These are phyloP conservation scores for Kuraishia piskuri DNA, from an alignment of 805 yeast species.

Conservation along the genomic window DNA sequence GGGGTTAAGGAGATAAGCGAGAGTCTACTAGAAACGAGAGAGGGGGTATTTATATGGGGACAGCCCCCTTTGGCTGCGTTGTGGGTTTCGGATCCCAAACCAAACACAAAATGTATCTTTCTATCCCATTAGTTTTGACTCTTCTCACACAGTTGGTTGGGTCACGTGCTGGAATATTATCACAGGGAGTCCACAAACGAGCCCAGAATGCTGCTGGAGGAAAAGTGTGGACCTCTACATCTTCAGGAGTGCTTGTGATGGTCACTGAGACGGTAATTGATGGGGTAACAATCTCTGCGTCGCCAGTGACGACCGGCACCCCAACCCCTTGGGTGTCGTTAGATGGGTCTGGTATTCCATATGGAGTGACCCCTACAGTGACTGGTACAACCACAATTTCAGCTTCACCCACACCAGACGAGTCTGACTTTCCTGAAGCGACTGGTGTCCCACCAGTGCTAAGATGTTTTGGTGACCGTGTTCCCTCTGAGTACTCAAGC, in stretches of 20 bases:
- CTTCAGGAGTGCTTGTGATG: constrained; percentile 14
- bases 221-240: constrained; percentile 27
- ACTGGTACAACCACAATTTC: constrained; percentile 23
- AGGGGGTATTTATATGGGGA: too few relatives aligned
- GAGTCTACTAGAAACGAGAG: too few relatives aligned
- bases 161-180: neutral
- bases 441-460: constrained; percentile 34
- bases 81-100: neutral
- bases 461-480: constrained; percentile 33
- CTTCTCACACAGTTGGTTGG: neutral
- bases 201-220: neutral
- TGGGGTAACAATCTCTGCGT: constrained; percentile 39
- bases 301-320: constrained; percentile 24
- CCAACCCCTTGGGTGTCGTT: constrained; percentile 35
- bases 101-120: neutral
- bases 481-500: constrained; percentile 18
- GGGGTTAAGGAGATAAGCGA: too few relatives aligned
- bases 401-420: constrained; percentile 34
- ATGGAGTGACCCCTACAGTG: constrained; percentile 30
- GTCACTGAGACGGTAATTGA: constrained; percentile 36
- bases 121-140: neutral
- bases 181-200: neutral
- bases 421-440: constrained; percentile 22
- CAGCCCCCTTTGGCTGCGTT: neutral
- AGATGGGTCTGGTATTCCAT: constrained; percentile 36